Conservation (phyloP, 83 land plant genomes). For the Picea abies region DNA sequence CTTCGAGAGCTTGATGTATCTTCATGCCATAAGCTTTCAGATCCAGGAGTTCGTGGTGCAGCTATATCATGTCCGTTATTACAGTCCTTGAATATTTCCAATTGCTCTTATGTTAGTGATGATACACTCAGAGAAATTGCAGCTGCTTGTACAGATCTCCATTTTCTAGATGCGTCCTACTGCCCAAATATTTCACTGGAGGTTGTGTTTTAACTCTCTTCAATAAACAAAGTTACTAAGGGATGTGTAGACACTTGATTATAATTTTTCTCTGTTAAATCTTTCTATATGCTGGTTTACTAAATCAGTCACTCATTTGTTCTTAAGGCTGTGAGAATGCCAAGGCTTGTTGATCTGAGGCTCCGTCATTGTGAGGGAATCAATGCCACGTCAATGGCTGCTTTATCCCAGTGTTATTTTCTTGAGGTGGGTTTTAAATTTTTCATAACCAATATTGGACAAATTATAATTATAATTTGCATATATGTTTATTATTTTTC, state of each 20-base stretch:
- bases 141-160: conserved; percentile 39
- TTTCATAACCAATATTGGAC: background rate
- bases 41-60: conserved; percentile 50
- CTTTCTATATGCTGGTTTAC: conserved; percentile 6
- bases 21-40: conserved; percentile 57
- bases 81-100: conserved; percentile 38
- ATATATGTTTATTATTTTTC: background rate
- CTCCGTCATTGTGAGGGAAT: conserved; percentile 55
- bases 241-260: background rate
- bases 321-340: conserved; percentile 53
- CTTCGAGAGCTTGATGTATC: conserved; percentile 44
- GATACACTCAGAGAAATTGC: conserved; percentile 57
- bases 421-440: conserved; percentile 38
- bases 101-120: conserved; percentile 57
- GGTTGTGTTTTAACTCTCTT: conserved; percentile 24
- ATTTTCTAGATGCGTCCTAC: conserved; percentile 43
- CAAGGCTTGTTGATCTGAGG: conserved; percentile 39
- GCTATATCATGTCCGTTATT: conserved; percentile 51
- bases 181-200: conserved; percentile 59
- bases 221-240: background rate
- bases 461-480: background rate
- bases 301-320: background rate
- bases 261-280: background rate
- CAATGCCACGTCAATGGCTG: conserved; percentile 52
- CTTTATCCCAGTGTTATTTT: conserved; percentile 45